Evolutionary conservation across 129 eudicot species (phyloP).

Genomic region (Centella asiatica): DNA sequence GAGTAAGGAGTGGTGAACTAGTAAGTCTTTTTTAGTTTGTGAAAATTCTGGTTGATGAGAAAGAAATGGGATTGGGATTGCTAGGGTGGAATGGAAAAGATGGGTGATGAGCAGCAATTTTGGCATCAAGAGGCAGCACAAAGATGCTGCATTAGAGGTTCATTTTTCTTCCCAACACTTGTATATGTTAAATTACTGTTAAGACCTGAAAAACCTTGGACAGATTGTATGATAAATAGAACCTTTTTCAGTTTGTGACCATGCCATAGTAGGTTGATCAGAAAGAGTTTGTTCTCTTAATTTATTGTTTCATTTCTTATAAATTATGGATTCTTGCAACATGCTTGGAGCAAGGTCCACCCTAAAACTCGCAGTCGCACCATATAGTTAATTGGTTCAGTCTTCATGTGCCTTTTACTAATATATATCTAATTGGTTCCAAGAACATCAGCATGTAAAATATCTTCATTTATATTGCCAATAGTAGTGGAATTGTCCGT

Average conservation of each 20-base stretch:
- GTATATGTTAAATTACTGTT: not conserved
- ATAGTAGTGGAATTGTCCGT: too few species aligned
- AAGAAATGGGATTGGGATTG: slow-evolving; percentile 57
- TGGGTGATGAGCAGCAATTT: slow-evolving; percentile 66
- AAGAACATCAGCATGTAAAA: too few species aligned
- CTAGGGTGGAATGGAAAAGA: slow-evolving; percentile 86
- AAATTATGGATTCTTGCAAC: not conserved
- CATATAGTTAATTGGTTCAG: not conserved
- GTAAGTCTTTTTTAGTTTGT: slow-evolving; percentile 18
- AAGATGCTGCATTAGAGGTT: slow-evolving; percentile 58
- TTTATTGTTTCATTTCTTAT: not conserved
- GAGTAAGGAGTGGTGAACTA: slow-evolving; percentile 14
- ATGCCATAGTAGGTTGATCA: not conserved
- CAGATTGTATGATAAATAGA: not conserved
- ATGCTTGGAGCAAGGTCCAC: not conserved
- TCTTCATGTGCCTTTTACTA: too few species aligned
- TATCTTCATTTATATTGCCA: too few species aligned
- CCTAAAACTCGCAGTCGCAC: not conserved
- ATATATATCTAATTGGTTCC: too few species aligned
- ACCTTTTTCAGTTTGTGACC: not conserved
- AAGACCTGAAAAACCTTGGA: not conserved
- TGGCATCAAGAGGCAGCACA: slow-evolving; percentile 44
- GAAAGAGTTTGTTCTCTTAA: not conserved
- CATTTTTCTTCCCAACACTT: slow-evolving; percentile 1
- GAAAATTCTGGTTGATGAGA: slow-evolving; percentile 27